A percentile compares a stretch with the other conserved stretches of the same genome.
phyloP scores from a whole-genome alignment of 108 stramenopile species.

The Cyclotella choctawhatcheeana region DNA sequence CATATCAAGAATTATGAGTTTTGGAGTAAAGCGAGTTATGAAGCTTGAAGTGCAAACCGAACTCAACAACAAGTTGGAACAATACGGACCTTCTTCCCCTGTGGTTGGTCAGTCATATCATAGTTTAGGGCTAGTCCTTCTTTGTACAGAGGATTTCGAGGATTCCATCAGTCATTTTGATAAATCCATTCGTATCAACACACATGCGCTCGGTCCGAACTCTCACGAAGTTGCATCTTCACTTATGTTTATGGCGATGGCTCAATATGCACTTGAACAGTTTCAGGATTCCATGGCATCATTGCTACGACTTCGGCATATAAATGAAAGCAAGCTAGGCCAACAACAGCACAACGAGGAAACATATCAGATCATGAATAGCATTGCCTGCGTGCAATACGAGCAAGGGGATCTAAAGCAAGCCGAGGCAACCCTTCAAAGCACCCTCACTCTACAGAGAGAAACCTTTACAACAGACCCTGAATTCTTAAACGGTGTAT shows the following conservation, averaged over 20 bases:
- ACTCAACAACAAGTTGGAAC: slow-evolving; percentile 30
- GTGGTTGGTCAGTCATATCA: slow-evolving; percentile 41
- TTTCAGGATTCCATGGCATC: slow-evolving; percentile 41
- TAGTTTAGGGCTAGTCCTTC: slow-evolving; percentile 36
- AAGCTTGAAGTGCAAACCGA: slow-evolving; percentile 40
- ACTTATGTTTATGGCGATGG: slow-evolving; percentile 40
- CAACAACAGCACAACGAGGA: slow-evolving; percentile 20
- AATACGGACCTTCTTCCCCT: slow-evolving; percentile 41
- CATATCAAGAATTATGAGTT: slow-evolving; percentile 34
- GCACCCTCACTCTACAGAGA: slow-evolving; percentile 42
- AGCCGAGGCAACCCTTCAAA: slow-evolving; percentile 43
- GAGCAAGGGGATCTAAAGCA: slow-evolving; percentile 31
- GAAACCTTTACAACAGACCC: slow-evolving; percentile 35
- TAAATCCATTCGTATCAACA: slow-evolving; percentile 31
- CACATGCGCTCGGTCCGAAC: slow-evolving; percentile 27
- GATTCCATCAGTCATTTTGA: slow-evolving; percentile 40
- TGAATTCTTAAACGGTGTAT: slow-evolving; percentile 37
- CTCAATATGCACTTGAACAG: slow-evolving; percentile 45
- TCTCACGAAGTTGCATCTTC: slow-evolving; percentile 41
- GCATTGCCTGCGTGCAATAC: slow-evolving; percentile 42
- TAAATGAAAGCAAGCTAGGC: slow-evolving; percentile 33
- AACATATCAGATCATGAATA: slow-evolving; percentile 41
- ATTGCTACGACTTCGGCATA: slow-evolving; percentile 38
- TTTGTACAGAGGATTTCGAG: slow-evolving; percentile 24
- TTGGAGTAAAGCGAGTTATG: slow-evolving; percentile 20